These are phyloP conservation scores for Aureobasidium lini DNA, from an alignment of 2,329 filamentous ascomycete species.

Conservation along the genomic window DNA sequence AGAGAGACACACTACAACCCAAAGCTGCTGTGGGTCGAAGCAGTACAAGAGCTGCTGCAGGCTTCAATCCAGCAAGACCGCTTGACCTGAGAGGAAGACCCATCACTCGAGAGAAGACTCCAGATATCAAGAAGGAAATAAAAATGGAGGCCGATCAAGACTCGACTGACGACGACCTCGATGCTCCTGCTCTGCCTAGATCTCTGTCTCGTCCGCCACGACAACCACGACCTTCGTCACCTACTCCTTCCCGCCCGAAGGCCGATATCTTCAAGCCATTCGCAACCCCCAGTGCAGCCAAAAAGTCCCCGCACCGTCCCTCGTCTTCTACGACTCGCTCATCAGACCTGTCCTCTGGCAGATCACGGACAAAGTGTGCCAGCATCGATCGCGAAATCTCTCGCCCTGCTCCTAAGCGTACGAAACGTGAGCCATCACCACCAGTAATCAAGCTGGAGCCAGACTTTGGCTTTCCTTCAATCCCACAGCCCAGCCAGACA, in stretches of 20 bases:
- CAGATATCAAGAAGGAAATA: neutral
- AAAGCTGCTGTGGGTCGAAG: slow-evolving; percentile 22
- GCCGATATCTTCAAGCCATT: neutral
- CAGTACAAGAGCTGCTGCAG: slow-evolving; percentile 22
- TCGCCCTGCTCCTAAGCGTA: neutral
- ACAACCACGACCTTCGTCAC: neutral
- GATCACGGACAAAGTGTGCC: neutral
- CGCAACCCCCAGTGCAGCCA: neutral
- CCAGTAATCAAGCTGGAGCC: neutral
- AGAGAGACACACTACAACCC: slow-evolving; percentile 15
- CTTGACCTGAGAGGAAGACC: slow-evolving; percentile 2
- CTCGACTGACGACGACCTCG: slow-evolving; percentile 16
- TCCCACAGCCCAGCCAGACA: neutral
- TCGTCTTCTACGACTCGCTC: neutral
- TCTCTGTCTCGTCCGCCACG: neutral
- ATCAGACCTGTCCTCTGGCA: neutral
- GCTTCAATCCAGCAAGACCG: slow-evolving; percentile 15
- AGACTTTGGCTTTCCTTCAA: slow-evolving; percentile 1
- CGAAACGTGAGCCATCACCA: neutral
- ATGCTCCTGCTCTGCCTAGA: slow-evolving; percentile 6
- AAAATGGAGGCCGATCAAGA: neutral
- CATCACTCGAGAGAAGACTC: neutral
- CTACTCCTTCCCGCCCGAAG: neutral
- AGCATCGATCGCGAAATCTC: neutral
- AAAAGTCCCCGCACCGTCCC: neutral